Conservation (phyloP, 768 basidiomycete genomes). For the Lyophyllum decastes region DNA sequence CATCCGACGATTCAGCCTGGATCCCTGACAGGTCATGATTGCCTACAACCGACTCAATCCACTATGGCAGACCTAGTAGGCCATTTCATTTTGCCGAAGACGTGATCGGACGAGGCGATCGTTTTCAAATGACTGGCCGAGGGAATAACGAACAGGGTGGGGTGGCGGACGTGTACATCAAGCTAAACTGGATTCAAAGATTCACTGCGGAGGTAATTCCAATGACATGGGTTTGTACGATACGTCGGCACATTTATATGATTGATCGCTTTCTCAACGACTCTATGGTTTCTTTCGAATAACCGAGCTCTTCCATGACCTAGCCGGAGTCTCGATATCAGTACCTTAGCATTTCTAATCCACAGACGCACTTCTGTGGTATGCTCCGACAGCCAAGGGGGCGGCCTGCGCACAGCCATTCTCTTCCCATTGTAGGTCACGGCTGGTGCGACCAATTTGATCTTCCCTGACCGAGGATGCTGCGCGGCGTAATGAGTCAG, state of each 20-base stretch:
- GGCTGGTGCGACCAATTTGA: slow-evolving; percentile 81
- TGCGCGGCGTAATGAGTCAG: slow-evolving; percentile 25
- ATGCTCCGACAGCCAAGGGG: slow-evolving; percentile 87
- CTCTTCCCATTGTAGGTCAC: slow-evolving; percentile 80
- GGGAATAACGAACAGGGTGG: no score
- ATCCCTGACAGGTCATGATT: no score
- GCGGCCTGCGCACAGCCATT: slow-evolving; percentile 74
- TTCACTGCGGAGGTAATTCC: no score
- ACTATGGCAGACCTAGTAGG: no score
- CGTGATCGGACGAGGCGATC: no score
- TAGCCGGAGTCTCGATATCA: background rate
- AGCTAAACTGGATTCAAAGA: no score
- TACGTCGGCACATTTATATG: slow-evolving; percentile 4
- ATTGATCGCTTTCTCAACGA: slow-evolving; percentile 17
- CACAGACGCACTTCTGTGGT: slow-evolving; percentile 61
- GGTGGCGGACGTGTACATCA: no score
- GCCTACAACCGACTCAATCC: no score
- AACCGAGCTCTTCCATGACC: slow-evolving; percentile 36
- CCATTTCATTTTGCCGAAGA: no score
- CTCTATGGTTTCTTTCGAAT: slow-evolving; percentile 17
- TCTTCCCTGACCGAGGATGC: slow-evolving; percentile 75
- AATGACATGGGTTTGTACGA: background rate
- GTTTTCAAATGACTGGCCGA: no score
- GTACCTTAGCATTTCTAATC: background rate
- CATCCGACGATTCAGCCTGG: no score